These are phyloP conservation scores for Penicillium robsamsonii DNA, from an alignment of 495 filamentous ascomycete genomes.

Conservation along the genomic window DNA sequence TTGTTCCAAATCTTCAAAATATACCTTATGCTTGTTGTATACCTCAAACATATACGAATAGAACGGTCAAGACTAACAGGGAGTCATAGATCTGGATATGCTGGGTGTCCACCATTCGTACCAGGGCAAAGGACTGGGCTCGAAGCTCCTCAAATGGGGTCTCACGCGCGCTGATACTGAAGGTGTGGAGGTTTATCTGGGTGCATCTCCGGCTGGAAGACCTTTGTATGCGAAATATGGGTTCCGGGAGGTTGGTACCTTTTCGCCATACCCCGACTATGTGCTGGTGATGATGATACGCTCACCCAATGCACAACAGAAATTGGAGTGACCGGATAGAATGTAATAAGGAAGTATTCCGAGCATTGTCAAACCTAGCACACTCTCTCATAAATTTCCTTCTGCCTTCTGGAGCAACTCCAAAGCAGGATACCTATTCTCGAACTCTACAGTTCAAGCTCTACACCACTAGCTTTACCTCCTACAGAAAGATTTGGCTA, in stretches of 20 bases:
- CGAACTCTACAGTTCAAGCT: too few species aligned
- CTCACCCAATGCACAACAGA: not conserved
- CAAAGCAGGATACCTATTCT: too few species aligned
- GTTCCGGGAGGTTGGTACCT: slow-evolving; percentile 24
- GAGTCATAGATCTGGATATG: slow-evolving; percentile 32
- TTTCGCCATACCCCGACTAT: slow-evolving; percentile 23
- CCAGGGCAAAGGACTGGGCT: slow-evolving; percentile 42
- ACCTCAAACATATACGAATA: too few species aligned
- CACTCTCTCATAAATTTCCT: too few species aligned
- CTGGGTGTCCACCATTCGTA: slow-evolving; percentile 35
- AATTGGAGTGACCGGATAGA: not conserved
- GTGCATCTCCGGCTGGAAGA: slow-evolving; percentile 31
- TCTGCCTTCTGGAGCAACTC: too few species aligned
- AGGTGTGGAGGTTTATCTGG: slow-evolving; percentile 37
- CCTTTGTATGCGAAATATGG: slow-evolving; percentile 35
- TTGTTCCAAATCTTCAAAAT: not conserved
- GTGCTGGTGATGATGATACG: slow-evolving; percentile 25
- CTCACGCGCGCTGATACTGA: slow-evolving; percentile 38
- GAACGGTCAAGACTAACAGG: not conserved
- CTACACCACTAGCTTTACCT: too few species aligned
- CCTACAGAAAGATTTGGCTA: too few species aligned
- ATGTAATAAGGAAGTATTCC: not conserved
- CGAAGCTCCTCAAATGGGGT: slow-evolving; percentile 42
- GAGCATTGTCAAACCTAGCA: too few species aligned
- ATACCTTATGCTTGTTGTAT: not conserved